phyloP scores from a whole-genome alignment of 106 monocot species.

The Dioscorea zingiberensis region DNA sequence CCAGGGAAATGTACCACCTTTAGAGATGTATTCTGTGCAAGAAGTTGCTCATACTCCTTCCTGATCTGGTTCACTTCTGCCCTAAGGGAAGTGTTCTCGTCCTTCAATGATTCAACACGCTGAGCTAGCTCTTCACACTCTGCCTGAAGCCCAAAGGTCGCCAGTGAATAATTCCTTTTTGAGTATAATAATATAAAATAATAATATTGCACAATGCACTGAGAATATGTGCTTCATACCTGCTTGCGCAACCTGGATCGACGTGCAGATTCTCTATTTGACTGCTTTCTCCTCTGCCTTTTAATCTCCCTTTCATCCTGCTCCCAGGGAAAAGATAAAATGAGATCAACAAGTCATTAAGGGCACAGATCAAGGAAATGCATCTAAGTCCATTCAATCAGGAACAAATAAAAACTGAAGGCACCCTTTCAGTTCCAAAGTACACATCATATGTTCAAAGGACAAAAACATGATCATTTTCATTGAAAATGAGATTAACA shows the following conservation, averaged over 20 bases:
- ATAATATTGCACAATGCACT: too few species aligned
- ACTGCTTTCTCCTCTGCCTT: constrained; percentile 72
- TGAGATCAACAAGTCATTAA: background rate
- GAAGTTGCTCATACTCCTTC: constrained; percentile 53
- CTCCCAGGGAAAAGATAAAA: background rate
- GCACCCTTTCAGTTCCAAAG: too few species aligned
- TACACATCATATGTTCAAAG: too few species aligned
- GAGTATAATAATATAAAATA: background rate
- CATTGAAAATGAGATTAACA: too few species aligned
- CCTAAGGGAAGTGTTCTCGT: constrained; percentile 61
- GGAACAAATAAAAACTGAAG: too few species aligned
- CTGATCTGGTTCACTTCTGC: constrained; percentile 54
- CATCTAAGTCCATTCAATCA: too few species aligned
- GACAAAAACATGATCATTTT: too few species aligned
- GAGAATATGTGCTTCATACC: constrained; percentile 20
- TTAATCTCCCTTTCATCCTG: constrained; percentile 78
- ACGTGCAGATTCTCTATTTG: constrained; percentile 77
- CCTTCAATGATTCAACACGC: constrained; percentile 56
- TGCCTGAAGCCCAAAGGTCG: constrained; percentile 27
- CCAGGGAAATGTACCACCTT: constrained; percentile 33
- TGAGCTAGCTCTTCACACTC: constrained; percentile 73
- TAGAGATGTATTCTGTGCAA: constrained; percentile 51
- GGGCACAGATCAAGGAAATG: too few species aligned
- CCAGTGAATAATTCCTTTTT: background rate
- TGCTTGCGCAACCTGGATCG: constrained; percentile 74